Evolutionary conservation across 176 grass and related monocot genomes (phyloP), one percentile per base, ranked within the genome.

Genomic region (Cocos nucifera): DNA sequence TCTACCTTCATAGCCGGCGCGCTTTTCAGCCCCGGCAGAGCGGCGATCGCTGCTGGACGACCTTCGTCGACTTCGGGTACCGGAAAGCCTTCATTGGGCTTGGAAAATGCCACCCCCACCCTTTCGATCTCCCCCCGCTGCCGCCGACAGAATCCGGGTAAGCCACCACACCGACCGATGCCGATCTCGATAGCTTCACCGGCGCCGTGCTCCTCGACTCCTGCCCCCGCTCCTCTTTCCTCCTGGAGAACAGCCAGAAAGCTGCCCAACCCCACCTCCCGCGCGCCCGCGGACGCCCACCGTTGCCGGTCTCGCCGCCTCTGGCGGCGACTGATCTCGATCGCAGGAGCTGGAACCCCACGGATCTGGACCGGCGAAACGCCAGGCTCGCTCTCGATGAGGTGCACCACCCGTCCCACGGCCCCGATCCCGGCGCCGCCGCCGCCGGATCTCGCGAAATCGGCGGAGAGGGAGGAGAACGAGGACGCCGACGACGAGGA

Each of bases 1-100:
- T 44, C 35, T 44, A 44, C 2, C 9, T 12, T 44, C 3, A 44
- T 44, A 12, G 35, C 35, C 35, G 35, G 9, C 35, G 30, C 30
- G 35, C 10, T 3, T 44, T 14, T 44, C 10, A 44, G 35, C 35
- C 9, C 9, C 35, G 35, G 35, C 35, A 44, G 35, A 52, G 8
- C 15, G 54, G 29, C 10, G 66, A 57, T 4, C 26, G 26, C 54
- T 53, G 17, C 3, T 54, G 69, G 15, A 17, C 21, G 17, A 49
- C 59, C 26, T 44, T 63, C 27, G 59, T 12, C 15, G 59, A 7
- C 59, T n/a, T 52, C 28, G 76, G 88, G 52, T 86, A 76, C 54
- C 84, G 75, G 69, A 98, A 89, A 30, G 68, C 75, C 69, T 85
- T 88, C 58, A 88, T 77, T 4, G 82, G 85, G 67, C 87, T 92